Base-by-base conservation (phyloP, 2,329 filamentous ascomycete species). In the Nakataea oryzae region DNA sequence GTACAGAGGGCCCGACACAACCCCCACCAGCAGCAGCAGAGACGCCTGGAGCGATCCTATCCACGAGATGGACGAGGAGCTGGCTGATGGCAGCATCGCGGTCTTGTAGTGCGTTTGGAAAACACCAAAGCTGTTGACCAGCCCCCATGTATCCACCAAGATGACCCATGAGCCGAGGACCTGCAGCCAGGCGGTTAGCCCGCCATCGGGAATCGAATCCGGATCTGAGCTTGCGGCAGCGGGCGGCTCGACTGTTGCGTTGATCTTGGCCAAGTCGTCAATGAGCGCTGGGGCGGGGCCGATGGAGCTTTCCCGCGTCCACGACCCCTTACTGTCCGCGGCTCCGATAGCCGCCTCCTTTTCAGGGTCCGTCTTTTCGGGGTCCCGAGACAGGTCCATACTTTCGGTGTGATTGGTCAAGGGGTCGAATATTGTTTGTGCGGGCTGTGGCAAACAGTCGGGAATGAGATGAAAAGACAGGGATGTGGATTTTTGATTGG, bases 101-200 rank as follows among this genome's bases (percentile, higher is more conserved):
- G 69, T 68, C 65, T 76, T 72, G 64, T 79, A 79, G 68, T 76
- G 79, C 5, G 74, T 75, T 65, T 80, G 76, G 68, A 75, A 80
- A 2, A 77, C 75, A 47, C 77, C 78, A 61, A 76, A 80, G n/a
- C 74, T 63, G 57, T 62, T 62, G 9, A 62, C 62, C 7, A 76
- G 67, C 5, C 76, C 76, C 70, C 73, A 77, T 1, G 74, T 75
- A 47, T 69, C 67, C 29, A 74, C 68, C 47, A 76, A 70, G 62
- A 74, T 64, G 11, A 73, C 67, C 63, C 72, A 74, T 12, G 72
- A 69, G n/a, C 74, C 73, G 55, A 76, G 65, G 11, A 77, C 74
- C 61, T 76, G 73, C 21, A 77, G 68, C 75, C 75, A 78, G 7
- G 75, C 75, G 8, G 66, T 61, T 17, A 72, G 68, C 2, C 75